Base-by-base conservation (phyloP, 2,329 filamentous ascomycete species). In the Fusarium musae region DNA sequence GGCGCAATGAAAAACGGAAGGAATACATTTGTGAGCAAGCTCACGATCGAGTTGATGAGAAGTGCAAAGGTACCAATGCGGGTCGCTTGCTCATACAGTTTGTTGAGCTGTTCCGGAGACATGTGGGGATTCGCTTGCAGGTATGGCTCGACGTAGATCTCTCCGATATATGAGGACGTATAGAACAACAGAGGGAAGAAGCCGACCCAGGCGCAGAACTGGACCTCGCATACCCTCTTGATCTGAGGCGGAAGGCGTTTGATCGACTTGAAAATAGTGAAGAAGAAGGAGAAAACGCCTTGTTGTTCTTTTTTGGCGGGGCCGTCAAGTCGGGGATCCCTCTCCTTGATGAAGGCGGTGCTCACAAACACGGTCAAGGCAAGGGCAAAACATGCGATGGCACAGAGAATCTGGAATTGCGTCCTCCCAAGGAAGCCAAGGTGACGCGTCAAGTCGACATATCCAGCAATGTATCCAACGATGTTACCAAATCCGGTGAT, bases 161-260 rank as follows among this genome's bases (percentile, higher is more conserved):
- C 94, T 70, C 93, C 95, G 75, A 98, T 93, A 81, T 96, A 98
- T 23, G 94, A 97, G 3, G 95, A 97, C 9, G 94, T 94, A 84
- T 98, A 98, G 84, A 97, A 98, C 6, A 98, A 87, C 81, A 97
- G 95, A 2, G 95, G 95, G 78, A 98, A 98, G 90, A 96, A 98
- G 59, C 94, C 96, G 63, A 98, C 91, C 95, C 95, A 98, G 9
- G 94, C 94, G 69, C 92, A 95, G 76, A 96, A 90, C 80, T 96
- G 93, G 0, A 95, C 92, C 73, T 91, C 85, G 79, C 95, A 98
- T 42, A 98, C 94, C 72, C 90, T 92, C 70, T 88, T 88, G 73
- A 96, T 94, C 82, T 97, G 95, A 1, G 92, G 91, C 2, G 96
- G 95, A 11, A 98, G 86, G 43, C 91, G 89, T 77, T 88, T 90